Evolutionary conservation across 306 rosid species (phyloP).

Genomic region (Casuarina cunninghamiana): DNA sequence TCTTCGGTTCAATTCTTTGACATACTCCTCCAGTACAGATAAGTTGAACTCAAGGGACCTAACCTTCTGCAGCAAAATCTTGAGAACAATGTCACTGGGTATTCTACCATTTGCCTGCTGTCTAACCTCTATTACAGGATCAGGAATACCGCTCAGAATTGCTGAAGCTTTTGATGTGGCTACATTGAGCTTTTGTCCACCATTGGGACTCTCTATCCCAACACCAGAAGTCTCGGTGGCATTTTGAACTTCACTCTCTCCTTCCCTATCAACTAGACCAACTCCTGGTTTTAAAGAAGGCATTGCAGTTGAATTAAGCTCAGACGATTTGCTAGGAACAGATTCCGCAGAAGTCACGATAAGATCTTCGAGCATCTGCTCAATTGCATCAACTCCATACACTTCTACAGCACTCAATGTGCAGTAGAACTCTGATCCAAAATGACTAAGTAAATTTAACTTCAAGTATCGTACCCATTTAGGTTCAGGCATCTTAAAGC

Average conservation of each 20-base stretch:
- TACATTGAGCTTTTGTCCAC: conserved; percentile 30
- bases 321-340: conserved; percentile 37
- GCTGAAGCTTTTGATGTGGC: conserved; percentile 39
- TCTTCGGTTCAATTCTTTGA: conserved; percentile 65
- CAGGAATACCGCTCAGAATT: conserved; percentile 44
- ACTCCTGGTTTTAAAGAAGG: conserved; percentile 54
- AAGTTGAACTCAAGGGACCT: conserved; percentile 68
- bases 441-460: conserved; percentile 66
- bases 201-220: conserved; percentile 36
- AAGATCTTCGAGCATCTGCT: conserved; percentile 89
- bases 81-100: conserved; percentile 80
- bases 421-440: conserved; percentile 94
- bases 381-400: conserved; percentile 82
- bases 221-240: conserved; percentile 32
- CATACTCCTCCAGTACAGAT: conserved; percentile 62
- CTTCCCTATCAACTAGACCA: conserved; percentile 42
- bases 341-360: conserved; percentile 62
- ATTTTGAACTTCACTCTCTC: conserved; percentile 37
- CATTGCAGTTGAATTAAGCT: conserved; percentile 50
- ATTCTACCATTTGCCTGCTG: conserved; percentile 78
- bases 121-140: conserved; percentile 63
- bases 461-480: conserved; percentile 85
- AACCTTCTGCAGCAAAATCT: conserved; percentile 93
- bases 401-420: conserved; percentile 79
- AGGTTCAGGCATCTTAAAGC: conserved; percentile 64